Evolutionary conservation across 352 stramenopile genomes (phyloP).

Genomic region (Phytophthora fragariaefolia): DNA sequence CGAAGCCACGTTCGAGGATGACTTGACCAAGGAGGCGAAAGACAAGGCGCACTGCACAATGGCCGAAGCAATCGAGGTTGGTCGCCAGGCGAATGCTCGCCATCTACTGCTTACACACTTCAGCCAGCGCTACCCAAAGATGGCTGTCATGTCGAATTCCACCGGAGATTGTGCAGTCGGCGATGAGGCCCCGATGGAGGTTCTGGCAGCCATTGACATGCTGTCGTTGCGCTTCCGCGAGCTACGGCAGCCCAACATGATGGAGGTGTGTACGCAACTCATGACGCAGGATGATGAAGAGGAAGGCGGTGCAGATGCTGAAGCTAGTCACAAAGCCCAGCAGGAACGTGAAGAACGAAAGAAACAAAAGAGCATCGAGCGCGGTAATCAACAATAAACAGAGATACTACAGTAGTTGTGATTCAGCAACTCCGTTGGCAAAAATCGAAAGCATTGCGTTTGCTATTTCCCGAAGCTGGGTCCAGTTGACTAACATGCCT

Average conservation of each 20-base stretch:
- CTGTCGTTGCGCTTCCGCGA: slow-evolving; percentile 75
- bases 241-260: slow-evolving; percentile 63
- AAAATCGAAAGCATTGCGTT: slow-evolving; percentile 32
- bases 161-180: slow-evolving; percentile 9
- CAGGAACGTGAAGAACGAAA: slow-evolving; percentile 33
- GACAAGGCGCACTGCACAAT: slow-evolving; percentile 96
- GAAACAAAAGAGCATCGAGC: slow-evolving; percentile 26
- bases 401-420: no score
- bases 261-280: slow-evolving; percentile 72
- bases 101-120: slow-evolving; percentile 97
- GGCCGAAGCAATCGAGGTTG: slow-evolving; percentile 91
- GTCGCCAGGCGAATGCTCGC: slow-evolving; percentile 74
- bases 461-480: slow-evolving; percentile 1
- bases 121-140: slow-evolving; percentile 87
- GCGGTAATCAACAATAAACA: slow-evolving; percentile 22
- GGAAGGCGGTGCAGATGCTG: slow-evolving; percentile 16
- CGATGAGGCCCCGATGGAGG: slow-evolving; percentile 39
- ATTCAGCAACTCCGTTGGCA: slow-evolving; percentile 15
- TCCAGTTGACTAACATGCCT: slow-evolving; percentile 22
- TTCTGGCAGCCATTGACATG: slow-evolving; percentile 81
- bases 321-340: slow-evolving; percentile 27
- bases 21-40: slow-evolving; percentile 91
- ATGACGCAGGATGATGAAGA: slow-evolving; percentile 55
- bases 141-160: slow-evolving; percentile 51
- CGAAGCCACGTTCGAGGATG: slow-evolving; percentile 98